A percentile compares a stretch with the other conserved stretches of the same genome.
phyloP scores from a whole-genome alignment of 2,329 filamentous ascomycete genomes.

The Phialophora chinensis region DNA sequence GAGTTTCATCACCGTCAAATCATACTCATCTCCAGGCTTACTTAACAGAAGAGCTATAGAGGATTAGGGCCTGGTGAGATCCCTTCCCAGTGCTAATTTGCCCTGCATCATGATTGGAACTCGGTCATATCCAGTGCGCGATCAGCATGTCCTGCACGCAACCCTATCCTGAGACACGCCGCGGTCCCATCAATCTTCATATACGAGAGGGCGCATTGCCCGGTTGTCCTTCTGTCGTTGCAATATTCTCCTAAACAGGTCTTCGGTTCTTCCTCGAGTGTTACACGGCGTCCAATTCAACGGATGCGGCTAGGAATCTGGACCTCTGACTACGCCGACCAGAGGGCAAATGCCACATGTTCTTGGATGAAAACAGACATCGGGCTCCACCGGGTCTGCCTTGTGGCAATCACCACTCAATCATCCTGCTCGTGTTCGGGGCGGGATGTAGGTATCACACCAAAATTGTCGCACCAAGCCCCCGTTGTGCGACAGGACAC shows the following conservation, averaged over 20 bases:
- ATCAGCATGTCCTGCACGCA: constrained; percentile 11
- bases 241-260: neutral
- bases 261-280: constrained; percentile 5
- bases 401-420: constrained; percentile 11
- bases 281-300: constrained; percentile 12
- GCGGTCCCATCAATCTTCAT: constrained; percentile 14
- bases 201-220: constrained; percentile 7
- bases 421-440: constrained; percentile 18
- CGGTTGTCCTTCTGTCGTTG: constrained; percentile 1
- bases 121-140: constrained; percentile 13
- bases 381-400: constrained; percentile 13
- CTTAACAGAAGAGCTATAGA: constrained; percentile 4
- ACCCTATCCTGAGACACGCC: constrained; percentile 26
- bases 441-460: constrained; percentile 6
- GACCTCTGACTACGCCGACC: neutral
- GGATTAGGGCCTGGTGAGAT: constrained; percentile 4
- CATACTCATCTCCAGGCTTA: constrained; percentile 21
- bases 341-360: constrained; percentile 15
- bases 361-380: neutral
- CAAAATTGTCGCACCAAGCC: constrained; percentile 9
- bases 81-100: constrained; percentile 10
- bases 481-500: constrained; percentile 8
- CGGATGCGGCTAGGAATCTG: neutral
- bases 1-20: constrained; percentile 9
- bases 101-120: constrained; percentile 15